Evolutionary conservation across 2,329 filamentous ascomycete species (phyloP).

Genomic region (Xylariaceae sp.): DNA sequence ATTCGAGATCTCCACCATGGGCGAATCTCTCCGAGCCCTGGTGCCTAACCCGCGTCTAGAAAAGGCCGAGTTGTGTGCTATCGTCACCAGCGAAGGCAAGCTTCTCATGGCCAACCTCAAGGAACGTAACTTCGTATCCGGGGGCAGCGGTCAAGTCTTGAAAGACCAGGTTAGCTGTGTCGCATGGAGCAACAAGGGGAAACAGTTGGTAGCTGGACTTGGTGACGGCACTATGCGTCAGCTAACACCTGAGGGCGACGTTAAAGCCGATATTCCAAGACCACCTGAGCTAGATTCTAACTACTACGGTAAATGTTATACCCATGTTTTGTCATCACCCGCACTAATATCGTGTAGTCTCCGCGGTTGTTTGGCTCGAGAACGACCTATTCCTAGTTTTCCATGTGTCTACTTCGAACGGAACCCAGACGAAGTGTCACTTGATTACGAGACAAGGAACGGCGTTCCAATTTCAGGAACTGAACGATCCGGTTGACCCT

Average conservation of each 20-base stretch:
- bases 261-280: conserved; percentile 79
- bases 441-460: conserved; percentile 73
- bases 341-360: conserved; percentile 59
- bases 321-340: conserved; percentile 1
- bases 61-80: conserved; percentile 76
- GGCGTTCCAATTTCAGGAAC: conserved; percentile 74
- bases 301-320: conserved; percentile 66
- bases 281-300: conserved; percentile 70
- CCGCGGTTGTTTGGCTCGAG: conserved; percentile 85
- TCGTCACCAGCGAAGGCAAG: conserved; percentile 81
- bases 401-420: conserved; percentile 70
- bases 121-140: conserved; percentile 63
- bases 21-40: conserved; percentile 74
- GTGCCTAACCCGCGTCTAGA: conserved; percentile 81
- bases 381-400: conserved; percentile 84
- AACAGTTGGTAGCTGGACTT: conserved; percentile 88
- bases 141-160: conserved; percentile 66
- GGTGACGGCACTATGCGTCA: conserved; percentile 81
- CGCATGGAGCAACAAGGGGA: conserved; percentile 92
- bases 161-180: conserved; percentile 81
- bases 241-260: conserved; percentile 80
- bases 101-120: conserved; percentile 84
- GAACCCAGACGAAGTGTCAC: conserved; percentile 75
- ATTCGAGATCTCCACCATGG: conserved; percentile 80
- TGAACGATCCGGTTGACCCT: conserved; percentile 76